Conservation (phyloP, 2,329 filamentous ascomycete genomes). For the Ophiostoma piceae region DNA sequence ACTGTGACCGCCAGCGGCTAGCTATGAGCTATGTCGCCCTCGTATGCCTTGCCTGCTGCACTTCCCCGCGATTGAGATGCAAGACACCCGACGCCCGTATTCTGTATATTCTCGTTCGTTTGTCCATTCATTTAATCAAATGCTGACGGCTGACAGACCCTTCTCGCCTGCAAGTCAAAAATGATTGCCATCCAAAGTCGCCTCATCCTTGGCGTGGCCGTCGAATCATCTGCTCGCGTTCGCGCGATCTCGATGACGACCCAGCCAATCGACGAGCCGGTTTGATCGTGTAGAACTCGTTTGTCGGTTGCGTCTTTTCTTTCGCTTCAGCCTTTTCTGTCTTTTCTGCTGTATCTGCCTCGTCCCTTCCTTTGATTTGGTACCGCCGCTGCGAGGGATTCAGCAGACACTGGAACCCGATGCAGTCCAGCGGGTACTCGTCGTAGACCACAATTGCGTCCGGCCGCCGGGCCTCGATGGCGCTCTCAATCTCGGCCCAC, state of each 20-base stretch:
- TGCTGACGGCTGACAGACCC: background rate
- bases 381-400: conserved; percentile 58
- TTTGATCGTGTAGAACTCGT: background rate
- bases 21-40: too few species aligned
- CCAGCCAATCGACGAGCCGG: background rate
- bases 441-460: conserved; percentile 57
- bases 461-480: conserved; percentile 37
- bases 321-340: background rate
- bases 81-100: background rate
- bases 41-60: background rate
- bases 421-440: conserved; percentile 63
- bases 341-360: background rate
- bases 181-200: background rate
- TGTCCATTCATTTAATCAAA: background rate
- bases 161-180: background rate
- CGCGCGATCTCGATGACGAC: background rate
- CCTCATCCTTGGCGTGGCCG: conserved; percentile 16
- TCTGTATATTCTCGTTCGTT: background rate
- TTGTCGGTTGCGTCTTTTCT: background rate
- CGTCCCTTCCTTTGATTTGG: conserved; percentile 47
- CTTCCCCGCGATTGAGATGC: background rate
- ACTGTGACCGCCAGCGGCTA: background rate
- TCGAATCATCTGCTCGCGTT: conserved; percentile 17
- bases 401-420: conserved; percentile 52
- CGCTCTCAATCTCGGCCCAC: conserved; percentile 58